Base-by-base conservation (phyloP, 352 stramenopile genomes). In the Blastocystis sp. region DNA sequence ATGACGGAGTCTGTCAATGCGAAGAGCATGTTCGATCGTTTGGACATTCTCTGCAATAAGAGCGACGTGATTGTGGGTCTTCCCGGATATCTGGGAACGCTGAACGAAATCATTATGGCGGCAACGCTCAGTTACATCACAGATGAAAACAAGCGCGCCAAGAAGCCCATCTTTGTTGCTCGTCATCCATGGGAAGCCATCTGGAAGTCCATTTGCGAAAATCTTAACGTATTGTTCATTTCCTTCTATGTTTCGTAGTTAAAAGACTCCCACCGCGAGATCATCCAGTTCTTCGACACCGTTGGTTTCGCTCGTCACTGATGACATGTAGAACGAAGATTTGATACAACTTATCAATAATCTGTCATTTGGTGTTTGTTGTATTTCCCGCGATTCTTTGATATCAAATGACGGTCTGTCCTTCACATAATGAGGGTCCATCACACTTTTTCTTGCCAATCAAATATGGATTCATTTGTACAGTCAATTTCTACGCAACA, bases 391-490 rank as follows among this genome's bases (percentile, higher is more conserved):
- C 11, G 32, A 18, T 14, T 11, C 11, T 3, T 16, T 14, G 18
- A 14, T 59, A 27, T 59, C 51, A 59, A 59, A 59, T 59, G 51
- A 59, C 7, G 7, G n/a, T n/a, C n/a, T n/a, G n/a, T n/a, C n/a
- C 63, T 51, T 75, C 34, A 75, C 27, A 51, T n/a, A n/a, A n/a
- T 75, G 59, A 38, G 38, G 38, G 34, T 18, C 38, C 29, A 71
- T 40, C 24, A 8, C n/a, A 21, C 36, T 53, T 75, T 75, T 75
- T 54, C 29, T 29, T 36, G 32, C 32, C 32, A 32, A 53, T 42
- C 32, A 44, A 36, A 29, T 24, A 85, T 85, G 75, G 75, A 85
- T 85, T 63, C 57, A 27, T 85, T 85, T 42, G 75, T 85, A 56
- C 32, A 49, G 36, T 24, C 51, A 18, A 85, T 85, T 21, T 54